Base-by-base conservation (phyloP, 2,329 filamentous ascomycete species). In the Xylaria arbuscula region DNA sequence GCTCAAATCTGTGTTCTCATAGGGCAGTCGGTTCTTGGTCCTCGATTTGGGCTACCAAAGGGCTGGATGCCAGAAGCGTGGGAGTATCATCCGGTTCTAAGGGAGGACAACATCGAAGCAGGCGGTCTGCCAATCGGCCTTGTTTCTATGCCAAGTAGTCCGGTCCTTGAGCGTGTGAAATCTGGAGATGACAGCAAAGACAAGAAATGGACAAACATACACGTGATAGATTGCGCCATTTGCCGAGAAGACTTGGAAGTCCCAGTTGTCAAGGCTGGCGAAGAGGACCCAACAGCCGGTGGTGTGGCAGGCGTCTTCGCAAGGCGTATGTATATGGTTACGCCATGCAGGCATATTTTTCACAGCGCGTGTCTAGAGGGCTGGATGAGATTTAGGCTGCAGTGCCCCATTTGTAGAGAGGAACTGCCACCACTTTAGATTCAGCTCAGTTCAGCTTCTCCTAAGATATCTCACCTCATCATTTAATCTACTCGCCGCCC, bases 401-500 rank as follows among this genome's bases (percentile, higher is more conserved):
- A 97, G 82, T 99, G 96, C 81, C 96, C 96, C 0, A 98, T 97
- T 72, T 98, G 96, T 81, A 87, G 96, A 73, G 94, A 98, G 82
- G 91, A 92, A 67, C 80, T 98, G 76, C 95, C 95, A 60, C 93
- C 94, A 51, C 81, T 97, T 78, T 98, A 86, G 64, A 65, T 47
- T 9, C n/a, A 61, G 10, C 40, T 15, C 17, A 48, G 19, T 4
- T 45, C 40, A 45, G 40, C 40, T n/a, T 5, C 19, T 50, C 47
- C 3, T 11, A 36, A 40, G 7, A 62, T 19, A 4, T 15, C 6
- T n/a, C 34, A 19, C 36, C 36, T 32, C 17, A 40, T 63, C 38
- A 19, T 19, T 13, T 54, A 28, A 11, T 22, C 22, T 19, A 3
- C 28, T 45, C 34, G 45, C 15, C 3, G 7, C 40, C 38, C 13